Evolutionary conservation across 176 grass and related monocot genomes (phyloP).

Genomic region (Saccharum officinarum): DNA sequence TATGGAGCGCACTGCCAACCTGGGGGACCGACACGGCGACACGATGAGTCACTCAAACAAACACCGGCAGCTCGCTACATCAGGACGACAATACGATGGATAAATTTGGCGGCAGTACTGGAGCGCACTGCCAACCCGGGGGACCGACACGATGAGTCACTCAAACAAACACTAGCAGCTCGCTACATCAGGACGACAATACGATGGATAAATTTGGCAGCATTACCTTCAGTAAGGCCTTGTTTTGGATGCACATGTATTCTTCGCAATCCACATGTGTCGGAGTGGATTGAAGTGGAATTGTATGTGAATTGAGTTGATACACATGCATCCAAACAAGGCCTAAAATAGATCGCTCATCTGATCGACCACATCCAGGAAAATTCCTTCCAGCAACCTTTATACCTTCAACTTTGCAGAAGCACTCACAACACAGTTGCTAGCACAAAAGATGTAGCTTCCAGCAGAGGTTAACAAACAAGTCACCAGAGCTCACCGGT

Average conservation of each 20-base stretch:
- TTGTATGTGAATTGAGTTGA: too few relatives aligned
- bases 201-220: neutral
- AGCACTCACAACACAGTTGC: neutral
- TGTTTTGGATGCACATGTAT: too few relatives aligned
- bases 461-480: constrained; percentile 24
- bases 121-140: neutral
- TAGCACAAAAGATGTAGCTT: constrained; percentile 7
- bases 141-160: neutral
- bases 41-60: neutral
- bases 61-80: neutral
- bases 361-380: neutral
- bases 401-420: neutral
- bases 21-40: neutral
- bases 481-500: constrained; percentile 2
- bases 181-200: neutral
- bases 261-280: too few relatives aligned
- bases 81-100: neutral
- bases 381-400: neutral
- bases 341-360: neutral
- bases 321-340: too few relatives aligned
- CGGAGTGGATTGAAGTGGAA: too few relatives aligned
- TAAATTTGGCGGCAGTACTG: neutral
- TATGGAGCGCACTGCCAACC: neutral
- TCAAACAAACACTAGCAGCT: neutral
- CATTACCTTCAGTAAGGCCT: neutral